Evolutionary conservation across 768 basidiomycete genomes (phyloP), one percentile per base, ranked within the genome.

Genomic region (Termitomyces sp.): DNA sequence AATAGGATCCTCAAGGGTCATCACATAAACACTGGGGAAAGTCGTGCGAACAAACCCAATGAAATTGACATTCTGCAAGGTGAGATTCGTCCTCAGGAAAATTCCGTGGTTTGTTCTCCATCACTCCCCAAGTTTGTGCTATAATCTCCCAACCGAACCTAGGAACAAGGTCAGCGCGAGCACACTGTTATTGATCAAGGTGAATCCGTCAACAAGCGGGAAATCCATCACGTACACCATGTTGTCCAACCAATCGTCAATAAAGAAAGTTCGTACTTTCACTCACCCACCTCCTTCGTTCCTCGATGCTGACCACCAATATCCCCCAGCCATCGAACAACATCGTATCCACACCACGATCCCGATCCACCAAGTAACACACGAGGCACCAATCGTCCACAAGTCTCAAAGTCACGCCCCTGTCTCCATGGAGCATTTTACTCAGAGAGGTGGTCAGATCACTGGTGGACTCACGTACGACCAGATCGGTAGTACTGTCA

Each of bases 171-270:
- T 15, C 11, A 39, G 0, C 36, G 7, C 39, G 70, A 73, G 48
- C 64, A 61, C 7, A 64, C 59, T 16, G 47, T 70, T 39, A 56
- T 71, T 44, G 73, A 73, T 59, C 67, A 70, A 50, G 73, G 70
- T 4, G 66, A 55, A n/a, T 62, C 53, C 0, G 56, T 73, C 16
- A 67, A 64, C 3, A 71, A 73, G 50, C 58, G 62, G 7, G 53
- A 66, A 16, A 68, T 73, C 31, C 71, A 73, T 41, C 73, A 75
- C 52, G 63, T 72, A 27, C 69, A 73, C 42, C 71, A 75, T 31
- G 60, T 73, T 27, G 68, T 73, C 16, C 72, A 75, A 50, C 72
- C 72, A 16, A 59, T 75, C 22, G 70, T 74, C 40, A 64, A 73
- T 60, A 72, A 73, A 70, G 67, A 73, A 48, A 69, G 73, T 73